phyloP scores from a whole-genome alignment of 352 stramenopile genomes.

The Phytophthora ramorum region DNA sequence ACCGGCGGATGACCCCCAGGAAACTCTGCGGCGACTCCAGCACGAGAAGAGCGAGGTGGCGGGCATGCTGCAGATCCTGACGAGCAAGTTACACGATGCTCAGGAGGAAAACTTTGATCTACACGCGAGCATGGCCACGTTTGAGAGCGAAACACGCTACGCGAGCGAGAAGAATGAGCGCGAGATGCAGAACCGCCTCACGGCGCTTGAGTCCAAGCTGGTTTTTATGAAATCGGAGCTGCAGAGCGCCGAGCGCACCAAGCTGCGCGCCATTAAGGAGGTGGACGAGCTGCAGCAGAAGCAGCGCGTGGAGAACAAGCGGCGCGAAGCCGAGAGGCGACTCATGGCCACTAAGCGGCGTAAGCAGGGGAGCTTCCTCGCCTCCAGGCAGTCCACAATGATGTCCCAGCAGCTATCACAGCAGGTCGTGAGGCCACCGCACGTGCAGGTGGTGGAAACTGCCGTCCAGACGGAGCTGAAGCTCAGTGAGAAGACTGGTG shows the following conservation, averaged over 20 bases:
- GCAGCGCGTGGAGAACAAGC: constrained; percentile 65
- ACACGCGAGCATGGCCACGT: constrained; percentile 50
- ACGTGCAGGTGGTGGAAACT: constrained; percentile 30
- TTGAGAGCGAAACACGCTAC: constrained; percentile 58
- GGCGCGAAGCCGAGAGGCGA: constrained; percentile 67
- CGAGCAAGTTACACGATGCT: constrained; percentile 48
- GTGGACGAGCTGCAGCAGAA: constrained; percentile 68
- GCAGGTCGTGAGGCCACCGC: constrained; percentile 10
- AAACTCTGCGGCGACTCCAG: constrained; percentile 48
- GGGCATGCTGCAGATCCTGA: constrained; percentile 65
- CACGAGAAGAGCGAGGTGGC: constrained; percentile 58
- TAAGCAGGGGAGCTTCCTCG: constrained; percentile 61
- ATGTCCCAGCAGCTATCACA: constrained; percentile 34
- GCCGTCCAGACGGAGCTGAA: constrained; percentile 49
- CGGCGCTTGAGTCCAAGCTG: constrained; percentile 65
- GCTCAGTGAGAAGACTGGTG: not conserved
- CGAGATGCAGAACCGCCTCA: constrained; percentile 49
- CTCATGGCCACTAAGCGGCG: constrained; percentile 72
- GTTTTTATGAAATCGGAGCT: constrained; percentile 59
- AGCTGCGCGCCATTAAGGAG: constrained; percentile 54
- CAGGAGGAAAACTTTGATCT: constrained; percentile 79
- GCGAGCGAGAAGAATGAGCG: constrained; percentile 50
- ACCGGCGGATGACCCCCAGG: constrained; percentile 25
- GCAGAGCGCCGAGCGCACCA: constrained; percentile 66
- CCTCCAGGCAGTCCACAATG: constrained; percentile 53